These are phyloP conservation scores for Tetrahymena malaccensis DNA, from an alignment of 73 alveolate genomes.

Conservation along the genomic window DNA sequence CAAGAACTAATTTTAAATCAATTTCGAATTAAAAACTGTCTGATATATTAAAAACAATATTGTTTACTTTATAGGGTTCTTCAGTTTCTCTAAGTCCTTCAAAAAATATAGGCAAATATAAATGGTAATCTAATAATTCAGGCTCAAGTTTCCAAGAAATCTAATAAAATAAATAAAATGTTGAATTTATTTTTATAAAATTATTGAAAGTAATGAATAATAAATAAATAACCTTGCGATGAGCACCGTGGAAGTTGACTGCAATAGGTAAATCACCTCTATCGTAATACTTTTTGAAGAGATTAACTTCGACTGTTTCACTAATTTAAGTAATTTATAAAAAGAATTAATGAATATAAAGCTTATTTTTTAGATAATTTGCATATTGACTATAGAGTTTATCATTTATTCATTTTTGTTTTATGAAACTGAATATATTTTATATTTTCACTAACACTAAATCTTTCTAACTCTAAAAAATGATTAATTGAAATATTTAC, in stretches of 20 bases:
- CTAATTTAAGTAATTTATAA: neutral
- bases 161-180: neutral
- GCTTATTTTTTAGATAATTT: neutral
- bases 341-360: no score
- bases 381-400: neutral
- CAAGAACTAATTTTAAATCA: conserved; percentile 43
- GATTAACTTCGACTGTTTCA: conserved; percentile 26
- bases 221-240: conserved; percentile 30
- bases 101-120: conserved; percentile 92
- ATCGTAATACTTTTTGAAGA: conserved; percentile 69
- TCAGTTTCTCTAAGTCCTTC: conserved; percentile 95
- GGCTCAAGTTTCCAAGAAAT: conserved; percentile 74
- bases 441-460: neutral
- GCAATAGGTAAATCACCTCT: conserved; percentile 82
- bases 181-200: neutral
- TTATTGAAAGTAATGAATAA: neutral
- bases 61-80: conserved; percentile 85
- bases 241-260: conserved; percentile 69
- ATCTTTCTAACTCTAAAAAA: neutral
- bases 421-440: conserved; percentile 2
- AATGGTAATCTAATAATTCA: conserved; percentile 84
- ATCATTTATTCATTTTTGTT: neutral
- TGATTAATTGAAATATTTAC: neutral
- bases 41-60: neutral
- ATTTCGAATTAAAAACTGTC: neutral